phyloP scores from a whole-genome alignment of 345 rosid species.

The Citrus australasica region DNA sequence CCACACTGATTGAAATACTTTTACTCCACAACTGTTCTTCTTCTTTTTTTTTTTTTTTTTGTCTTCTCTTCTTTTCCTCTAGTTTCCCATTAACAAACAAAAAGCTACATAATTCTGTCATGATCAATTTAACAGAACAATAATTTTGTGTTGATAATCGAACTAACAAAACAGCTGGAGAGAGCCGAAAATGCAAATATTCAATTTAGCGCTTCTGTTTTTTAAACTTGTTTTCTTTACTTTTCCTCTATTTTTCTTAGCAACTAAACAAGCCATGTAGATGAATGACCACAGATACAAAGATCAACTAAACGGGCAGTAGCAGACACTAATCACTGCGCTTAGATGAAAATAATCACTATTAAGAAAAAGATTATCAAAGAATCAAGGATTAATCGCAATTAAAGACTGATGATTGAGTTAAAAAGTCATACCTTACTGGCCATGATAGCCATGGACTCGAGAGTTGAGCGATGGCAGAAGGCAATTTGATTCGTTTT shows the following conservation, averaged over 20 bases:
- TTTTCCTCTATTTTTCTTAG: conserved; percentile 8
- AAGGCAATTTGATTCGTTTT: neutral
- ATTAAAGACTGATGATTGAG: neutral
- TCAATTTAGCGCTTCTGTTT: neutral
- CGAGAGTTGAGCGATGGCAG: neutral
- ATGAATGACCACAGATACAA: neutral
- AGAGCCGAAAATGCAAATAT: neutral
- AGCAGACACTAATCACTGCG: neutral
- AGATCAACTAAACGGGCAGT: neutral
- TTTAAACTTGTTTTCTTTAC: neutral
- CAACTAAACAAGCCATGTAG: neutral
- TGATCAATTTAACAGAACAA: neutral
- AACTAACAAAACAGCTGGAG: neutral
- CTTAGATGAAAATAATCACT: neutral
- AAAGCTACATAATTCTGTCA: neutral
- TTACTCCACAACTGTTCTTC: no score
- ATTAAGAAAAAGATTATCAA: neutral
- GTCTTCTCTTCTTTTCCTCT: neutral
- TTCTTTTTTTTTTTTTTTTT: neutral
- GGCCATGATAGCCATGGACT: neutral
- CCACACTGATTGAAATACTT: no score
- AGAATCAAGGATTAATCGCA: neutral
- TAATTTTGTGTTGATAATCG: neutral
- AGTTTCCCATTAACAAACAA: neutral
- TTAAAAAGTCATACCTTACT: neutral